Evolutionary conservation across 2,329 filamentous ascomycete species (phyloP).

Genomic region (Colletotrichum higginsianum): DNA sequence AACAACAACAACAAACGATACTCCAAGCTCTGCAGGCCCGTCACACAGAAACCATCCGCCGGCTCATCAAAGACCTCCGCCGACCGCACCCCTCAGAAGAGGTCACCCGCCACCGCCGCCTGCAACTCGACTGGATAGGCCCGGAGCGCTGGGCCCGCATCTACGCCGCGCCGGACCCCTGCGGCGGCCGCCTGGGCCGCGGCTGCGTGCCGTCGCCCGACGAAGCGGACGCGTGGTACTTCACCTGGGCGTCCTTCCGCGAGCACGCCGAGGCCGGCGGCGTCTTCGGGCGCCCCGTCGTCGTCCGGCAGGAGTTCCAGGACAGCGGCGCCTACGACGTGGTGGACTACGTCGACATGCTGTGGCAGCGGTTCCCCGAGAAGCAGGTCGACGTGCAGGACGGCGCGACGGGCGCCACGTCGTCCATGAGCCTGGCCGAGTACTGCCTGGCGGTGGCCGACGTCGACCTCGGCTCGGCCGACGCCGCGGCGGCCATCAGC

Average conservation of each 20-base stretch:
- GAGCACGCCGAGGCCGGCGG: background rate
- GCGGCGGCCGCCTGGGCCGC: background rate
- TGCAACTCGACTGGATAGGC: slow-evolving; percentile 4
- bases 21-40: background rate
- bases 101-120: background rate
- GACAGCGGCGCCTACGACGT: slow-evolving; percentile 17
- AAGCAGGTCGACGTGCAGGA: slow-evolving; percentile 13
- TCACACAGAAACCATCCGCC: background rate
- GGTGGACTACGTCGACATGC: slow-evolving; percentile 9
- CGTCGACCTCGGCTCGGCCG: slow-evolving; percentile 4
- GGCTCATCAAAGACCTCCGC: background rate
- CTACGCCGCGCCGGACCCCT: background rate
- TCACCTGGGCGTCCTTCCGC: slow-evolving; percentile 1
- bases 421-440: slow-evolving; percentile 15
- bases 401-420: background rate
- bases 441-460: slow-evolving; percentile 4
- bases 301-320: slow-evolving; percentile 8
- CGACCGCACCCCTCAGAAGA: background rate
- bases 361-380: slow-evolving; percentile 15
- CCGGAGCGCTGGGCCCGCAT: slow-evolving; percentile 10
- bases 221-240: slow-evolving; percentile 11
- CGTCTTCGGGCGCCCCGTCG: slow-evolving; percentile 8
- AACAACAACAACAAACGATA: background rate
- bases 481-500: slow-evolving; percentile 12
- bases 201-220: background rate